Conservation (phyloP, 2,329 filamentous ascomycete species). For the Chalara sp. region DNA sequence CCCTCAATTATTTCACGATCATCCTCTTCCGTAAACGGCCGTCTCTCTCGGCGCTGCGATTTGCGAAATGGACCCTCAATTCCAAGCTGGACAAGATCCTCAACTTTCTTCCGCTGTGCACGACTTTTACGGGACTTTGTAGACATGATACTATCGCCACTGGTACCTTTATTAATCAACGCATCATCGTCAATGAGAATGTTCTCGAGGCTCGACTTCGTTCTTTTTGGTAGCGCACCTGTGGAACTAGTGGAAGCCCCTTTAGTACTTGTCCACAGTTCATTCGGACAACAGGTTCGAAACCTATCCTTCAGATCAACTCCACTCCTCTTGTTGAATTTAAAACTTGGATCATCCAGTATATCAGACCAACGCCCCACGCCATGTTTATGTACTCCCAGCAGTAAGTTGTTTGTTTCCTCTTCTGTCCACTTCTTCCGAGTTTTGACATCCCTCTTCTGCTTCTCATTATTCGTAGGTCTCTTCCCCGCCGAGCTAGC, state of each 20-base stretch:
- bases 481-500: neutral
- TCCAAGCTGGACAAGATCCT: slow-evolving; percentile 49
- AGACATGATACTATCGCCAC: slow-evolving; percentile 16
- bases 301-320: slow-evolving; percentile 62
- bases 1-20: slow-evolving; percentile 56
- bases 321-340: slow-evolving; percentile 53
- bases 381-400: slow-evolving; percentile 55
- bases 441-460: slow-evolving; percentile 49
- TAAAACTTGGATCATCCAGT: slow-evolving; percentile 52
- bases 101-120: slow-evolving; percentile 48
- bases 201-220: slow-evolving; percentile 47
- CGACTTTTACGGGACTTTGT: slow-evolving; percentile 42
- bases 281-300: slow-evolving; percentile 57
- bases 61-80: slow-evolving; percentile 57
- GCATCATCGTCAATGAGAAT: slow-evolving; percentile 33
- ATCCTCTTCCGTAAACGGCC: slow-evolving; percentile 56
- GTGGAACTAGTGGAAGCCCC: neutral
- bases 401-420: slow-evolving; percentile 54
- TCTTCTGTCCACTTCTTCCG: slow-evolving; percentile 59
- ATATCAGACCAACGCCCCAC: slow-evolving; percentile 62
- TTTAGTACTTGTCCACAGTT: slow-evolving; percentile 36
- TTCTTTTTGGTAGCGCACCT: slow-evolving; percentile 25
- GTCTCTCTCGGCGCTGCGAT: slow-evolving; percentile 51
- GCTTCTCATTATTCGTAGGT: slow-evolving; percentile 13
- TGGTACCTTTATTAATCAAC: no score